A percentile compares a stretch with the other conserved stretches of the same genome.
phyloP scores from a whole-genome alignment of 2,329 filamentous ascomycete genomes.

The Xylariaceae sp. region DNA sequence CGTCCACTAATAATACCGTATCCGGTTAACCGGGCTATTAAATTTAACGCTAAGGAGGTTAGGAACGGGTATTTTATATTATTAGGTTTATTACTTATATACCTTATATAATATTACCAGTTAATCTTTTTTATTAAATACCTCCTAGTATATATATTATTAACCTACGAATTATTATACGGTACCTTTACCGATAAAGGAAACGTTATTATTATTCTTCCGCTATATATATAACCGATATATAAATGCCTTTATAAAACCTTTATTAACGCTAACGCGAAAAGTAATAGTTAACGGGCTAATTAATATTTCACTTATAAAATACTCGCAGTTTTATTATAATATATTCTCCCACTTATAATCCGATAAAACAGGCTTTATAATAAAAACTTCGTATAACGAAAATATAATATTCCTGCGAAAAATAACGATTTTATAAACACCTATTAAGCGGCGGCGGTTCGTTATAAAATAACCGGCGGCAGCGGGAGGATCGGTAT shows the following conservation, averaged over 20 bases:
- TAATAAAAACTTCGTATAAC: neutral
- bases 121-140: neutral
- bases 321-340: neutral
- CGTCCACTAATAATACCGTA: too few species aligned
- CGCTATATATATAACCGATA: neutral
- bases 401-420: too few species aligned
- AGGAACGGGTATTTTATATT: too few species aligned
- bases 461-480: too few species aligned
- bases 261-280: too few species aligned
- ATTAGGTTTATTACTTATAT: neutral
- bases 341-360: neutral
- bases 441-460: too few species aligned
- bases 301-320: neutral
- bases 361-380: neutral
- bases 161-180: neutral
- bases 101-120: neutral
- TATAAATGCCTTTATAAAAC: neutral
- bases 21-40: too few species aligned
- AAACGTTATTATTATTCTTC: neutral
- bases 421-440: too few species aligned
- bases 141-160: neutral
- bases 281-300: too few species aligned
- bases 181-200: neutral
- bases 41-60: too few species aligned
- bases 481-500: too few species aligned